A percentile compares a stretch with the other conserved stretches of the same genome.
Conservation (phyloP, 1,284 basidiomycete genomes). For the Tilletia setariae region DNA sequence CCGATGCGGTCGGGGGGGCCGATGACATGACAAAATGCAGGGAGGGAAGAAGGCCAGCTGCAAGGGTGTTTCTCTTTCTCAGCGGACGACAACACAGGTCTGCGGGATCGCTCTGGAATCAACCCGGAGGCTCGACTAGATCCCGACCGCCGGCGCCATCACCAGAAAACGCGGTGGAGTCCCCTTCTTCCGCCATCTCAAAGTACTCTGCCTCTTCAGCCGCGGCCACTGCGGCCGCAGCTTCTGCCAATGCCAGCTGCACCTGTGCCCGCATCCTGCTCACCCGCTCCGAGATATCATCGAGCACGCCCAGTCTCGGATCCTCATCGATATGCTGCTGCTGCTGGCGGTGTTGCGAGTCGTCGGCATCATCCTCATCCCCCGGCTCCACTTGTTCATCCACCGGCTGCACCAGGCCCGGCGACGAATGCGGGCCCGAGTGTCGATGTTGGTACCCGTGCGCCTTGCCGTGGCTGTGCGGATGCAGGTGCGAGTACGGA, state of each 20-base stretch:
- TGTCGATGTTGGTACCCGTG: neutral
- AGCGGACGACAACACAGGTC: too few species aligned
- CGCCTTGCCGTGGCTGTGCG: slow-evolving; percentile 7
- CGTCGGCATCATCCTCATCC: too few species aligned
- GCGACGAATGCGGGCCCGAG: neutral
- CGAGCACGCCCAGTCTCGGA: neutral
- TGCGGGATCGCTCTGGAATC: too few species aligned
- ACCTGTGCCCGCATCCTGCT: slow-evolving; percentile 11
- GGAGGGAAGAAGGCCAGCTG: too few species aligned
- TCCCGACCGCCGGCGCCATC: neutral
- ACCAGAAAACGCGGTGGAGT: neutral
- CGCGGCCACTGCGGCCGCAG: slow-evolving; percentile 2
- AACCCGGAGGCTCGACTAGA: slow-evolving; percentile 8
- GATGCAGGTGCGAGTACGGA: neutral
- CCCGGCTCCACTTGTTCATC: too few species aligned
- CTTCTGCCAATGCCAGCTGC: neutral
- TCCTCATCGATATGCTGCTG: neutral
- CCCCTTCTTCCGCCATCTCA: neutral
- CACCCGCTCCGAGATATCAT: slow-evolving; percentile 11
- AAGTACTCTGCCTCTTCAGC: neutral
- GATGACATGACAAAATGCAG: neutral
- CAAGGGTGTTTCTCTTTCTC: too few species aligned
- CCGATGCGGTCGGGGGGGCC: neutral
- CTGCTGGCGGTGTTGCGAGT: too few species aligned
- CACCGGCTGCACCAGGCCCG: too few species aligned